These are phyloP conservation scores for Elongisporangium undulatum DNA, from an alignment of 352 stramenopile species.

Conservation along the genomic window DNA sequence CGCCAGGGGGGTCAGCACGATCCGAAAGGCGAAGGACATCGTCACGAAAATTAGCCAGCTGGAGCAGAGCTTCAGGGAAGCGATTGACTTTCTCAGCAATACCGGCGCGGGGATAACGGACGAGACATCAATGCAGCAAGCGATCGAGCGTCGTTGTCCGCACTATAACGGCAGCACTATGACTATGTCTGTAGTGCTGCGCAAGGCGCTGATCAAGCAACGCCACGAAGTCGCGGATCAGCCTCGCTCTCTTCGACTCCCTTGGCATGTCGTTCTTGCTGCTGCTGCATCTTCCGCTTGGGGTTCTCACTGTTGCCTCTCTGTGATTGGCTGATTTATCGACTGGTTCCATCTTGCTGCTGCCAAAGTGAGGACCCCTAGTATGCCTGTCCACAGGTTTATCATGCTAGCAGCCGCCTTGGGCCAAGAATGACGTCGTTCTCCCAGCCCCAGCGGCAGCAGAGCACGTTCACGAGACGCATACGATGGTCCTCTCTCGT, in stretches of 20 bases:
- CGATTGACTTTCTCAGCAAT: conserved; percentile 10
- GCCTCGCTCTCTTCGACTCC: too few relatives aligned
- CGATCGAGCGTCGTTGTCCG: conserved; percentile 10
- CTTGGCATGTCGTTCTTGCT: too few relatives aligned
- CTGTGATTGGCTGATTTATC: too few relatives aligned
- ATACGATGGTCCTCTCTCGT: conserved; percentile 50
- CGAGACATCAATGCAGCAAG: conserved; percentile 2
- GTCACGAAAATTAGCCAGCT: conserved; percentile 12
- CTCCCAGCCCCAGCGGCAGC: conserved; percentile 52
- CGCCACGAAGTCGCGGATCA: too few relatives aligned
- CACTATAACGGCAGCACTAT: too few relatives aligned
- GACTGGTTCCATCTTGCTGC: too few relatives aligned
- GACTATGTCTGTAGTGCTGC: too few relatives aligned
- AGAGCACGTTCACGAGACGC: conserved; percentile 45
- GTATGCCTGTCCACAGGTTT: not conserved
- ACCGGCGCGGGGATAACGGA: conserved; percentile 9
- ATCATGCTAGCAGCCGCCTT: conserved; percentile 10
- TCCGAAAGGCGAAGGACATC: conserved; percentile 16
- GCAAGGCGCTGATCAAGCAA: too few relatives aligned
- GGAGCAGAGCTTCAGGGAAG: conserved; percentile 11
- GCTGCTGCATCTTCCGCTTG: too few relatives aligned
- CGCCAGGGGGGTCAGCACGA: too few relatives aligned
- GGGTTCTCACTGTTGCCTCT: too few relatives aligned
- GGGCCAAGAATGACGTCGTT: conserved; percentile 36
- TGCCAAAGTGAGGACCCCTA: too few relatives aligned